Evolutionary conservation across 2,329 filamentous ascomycete genomes (phyloP).

Genomic region (Fusarium pseudograminearum): DNA sequence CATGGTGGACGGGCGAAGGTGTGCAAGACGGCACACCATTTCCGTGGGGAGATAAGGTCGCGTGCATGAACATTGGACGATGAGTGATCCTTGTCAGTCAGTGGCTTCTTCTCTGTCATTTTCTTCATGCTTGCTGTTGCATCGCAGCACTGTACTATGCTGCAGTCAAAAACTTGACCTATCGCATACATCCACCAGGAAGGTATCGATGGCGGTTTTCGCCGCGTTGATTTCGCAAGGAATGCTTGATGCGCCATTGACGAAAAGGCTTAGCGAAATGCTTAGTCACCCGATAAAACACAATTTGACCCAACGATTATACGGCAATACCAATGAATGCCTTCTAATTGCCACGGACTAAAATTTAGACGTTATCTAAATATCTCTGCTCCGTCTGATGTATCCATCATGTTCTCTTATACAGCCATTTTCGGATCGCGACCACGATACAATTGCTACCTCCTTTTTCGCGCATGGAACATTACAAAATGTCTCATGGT

Average conservation of each 20-base stretch:
- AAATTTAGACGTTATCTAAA: not conserved
- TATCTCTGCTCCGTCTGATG: rapidly evolving
- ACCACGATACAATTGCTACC: not conserved
- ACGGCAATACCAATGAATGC: not conserved
- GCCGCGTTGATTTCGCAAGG: not conserved
- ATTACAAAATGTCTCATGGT: conserved; percentile 27
- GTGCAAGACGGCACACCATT: conserved; percentile 32
- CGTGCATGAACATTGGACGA: conserved; percentile 23
- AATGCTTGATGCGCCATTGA: conserved; percentile 12
- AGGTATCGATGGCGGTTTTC: not conserved
- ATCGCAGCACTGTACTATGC: not conserved
- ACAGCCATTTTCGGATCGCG: no score
- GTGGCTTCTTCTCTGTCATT: conserved; percentile 8
- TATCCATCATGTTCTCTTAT: not conserved
- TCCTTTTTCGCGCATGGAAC: not conserved
- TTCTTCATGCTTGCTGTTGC: not conserved
- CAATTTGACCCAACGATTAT: not conserved
- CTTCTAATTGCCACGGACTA: not conserved
- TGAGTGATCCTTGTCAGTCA: not conserved
- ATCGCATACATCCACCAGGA: not conserved
- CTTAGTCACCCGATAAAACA: conserved; percentile 4
- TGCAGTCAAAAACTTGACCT: not conserved
- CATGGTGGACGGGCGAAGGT: conserved; percentile 22
- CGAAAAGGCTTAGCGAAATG: not conserved
- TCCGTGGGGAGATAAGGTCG: conserved; percentile 36